These are phyloP conservation scores for Parachlorella kessleri DNA, from an alignment of 139 green algal genomes.

Conservation along the genomic window DNA sequence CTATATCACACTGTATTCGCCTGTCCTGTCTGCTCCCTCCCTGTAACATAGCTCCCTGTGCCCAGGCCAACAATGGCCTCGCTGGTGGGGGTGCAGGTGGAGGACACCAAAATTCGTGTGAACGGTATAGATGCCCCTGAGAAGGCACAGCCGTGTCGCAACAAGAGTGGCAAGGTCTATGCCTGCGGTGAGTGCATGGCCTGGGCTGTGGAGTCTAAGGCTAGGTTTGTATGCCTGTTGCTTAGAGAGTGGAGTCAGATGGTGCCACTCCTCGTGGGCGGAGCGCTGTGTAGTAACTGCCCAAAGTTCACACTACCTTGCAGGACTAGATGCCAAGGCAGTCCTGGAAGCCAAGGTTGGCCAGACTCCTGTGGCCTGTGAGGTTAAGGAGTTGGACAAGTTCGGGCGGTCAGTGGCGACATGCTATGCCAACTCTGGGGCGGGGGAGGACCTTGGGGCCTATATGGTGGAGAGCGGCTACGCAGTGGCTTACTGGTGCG, in stretches of 20 bases:
- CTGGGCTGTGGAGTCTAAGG: too few species aligned
- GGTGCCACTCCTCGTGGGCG: too few species aligned
- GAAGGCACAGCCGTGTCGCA: conserved; percentile 68
- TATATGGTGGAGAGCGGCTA: conserved; percentile 76
- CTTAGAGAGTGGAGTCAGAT: too few species aligned
- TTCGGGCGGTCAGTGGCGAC: conserved; percentile 71
- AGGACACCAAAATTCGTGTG: conserved; percentile 51
- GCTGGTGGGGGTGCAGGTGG: conserved; percentile 3
- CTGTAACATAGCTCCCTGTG: too few species aligned
- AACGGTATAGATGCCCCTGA: conserved; percentile 84
- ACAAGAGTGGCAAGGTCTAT: conserved; percentile 36
- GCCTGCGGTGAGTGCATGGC: conserved; percentile 35
- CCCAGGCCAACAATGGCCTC: background rate
- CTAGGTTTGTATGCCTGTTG: background rate
- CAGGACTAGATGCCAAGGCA: too few species aligned
- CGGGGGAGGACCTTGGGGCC: conserved; percentile 55
- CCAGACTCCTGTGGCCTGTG: conserved; percentile 49
- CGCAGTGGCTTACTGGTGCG: conserved; percentile 77
- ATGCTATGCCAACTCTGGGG: conserved; percentile 33
- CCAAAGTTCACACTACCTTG: too few species aligned
- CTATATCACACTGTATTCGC: background rate
- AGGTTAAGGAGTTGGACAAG: conserved; percentile 65
- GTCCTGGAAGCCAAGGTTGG: conserved; percentile 58
- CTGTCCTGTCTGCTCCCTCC: too few species aligned
- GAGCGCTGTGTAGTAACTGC: too few species aligned